These are phyloP conservation scores for Circinella umbellata DNA, from an alignment of 371 early-diverging fungal species.

Conservation along the genomic window DNA sequence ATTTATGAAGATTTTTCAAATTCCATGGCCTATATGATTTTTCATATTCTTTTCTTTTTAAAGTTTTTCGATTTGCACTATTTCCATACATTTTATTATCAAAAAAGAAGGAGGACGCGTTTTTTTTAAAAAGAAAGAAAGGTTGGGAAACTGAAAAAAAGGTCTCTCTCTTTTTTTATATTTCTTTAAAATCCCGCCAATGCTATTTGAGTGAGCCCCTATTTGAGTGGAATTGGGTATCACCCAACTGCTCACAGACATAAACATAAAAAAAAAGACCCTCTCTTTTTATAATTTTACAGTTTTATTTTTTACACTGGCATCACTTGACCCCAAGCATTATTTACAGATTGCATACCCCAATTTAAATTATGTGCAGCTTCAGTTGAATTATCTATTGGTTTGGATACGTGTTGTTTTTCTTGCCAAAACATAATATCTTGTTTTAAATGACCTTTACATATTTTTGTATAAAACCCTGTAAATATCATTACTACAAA, in stretches of 20 bases:
- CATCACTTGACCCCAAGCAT: conserved; percentile 38
- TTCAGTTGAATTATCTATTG: conserved; percentile 25
- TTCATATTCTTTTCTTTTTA: not conserved
- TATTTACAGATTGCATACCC: conserved; percentile 33
- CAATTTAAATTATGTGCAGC: conserved; percentile 36
- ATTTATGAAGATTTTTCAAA: not conserved
- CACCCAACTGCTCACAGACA: too few relatives aligned
- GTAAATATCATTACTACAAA: conserved; percentile 40
- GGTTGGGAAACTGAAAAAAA: too few relatives aligned
- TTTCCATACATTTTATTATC: too few relatives aligned
- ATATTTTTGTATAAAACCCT: conserved; percentile 44
- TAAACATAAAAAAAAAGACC: too few relatives aligned
- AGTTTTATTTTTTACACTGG: not conserved
- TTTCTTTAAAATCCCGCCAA: not conserved
- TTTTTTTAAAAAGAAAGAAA: not conserved
- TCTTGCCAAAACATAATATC: conserved; percentile 39
- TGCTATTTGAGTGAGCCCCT: too few relatives aligned
- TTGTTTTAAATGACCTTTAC: conserved; percentile 29
- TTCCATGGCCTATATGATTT: conserved; percentile 12
- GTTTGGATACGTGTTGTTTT: conserved; percentile 20
- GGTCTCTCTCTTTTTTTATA: too few relatives aligned
- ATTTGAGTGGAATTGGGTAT: too few relatives aligned
- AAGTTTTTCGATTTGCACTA: not conserved
- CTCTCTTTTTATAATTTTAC: not conserved
- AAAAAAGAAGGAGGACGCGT: too few relatives aligned